phyloP scores from a whole-genome alignment of 176 grass and related monocot genomes.

The Avena sativa region DNA sequence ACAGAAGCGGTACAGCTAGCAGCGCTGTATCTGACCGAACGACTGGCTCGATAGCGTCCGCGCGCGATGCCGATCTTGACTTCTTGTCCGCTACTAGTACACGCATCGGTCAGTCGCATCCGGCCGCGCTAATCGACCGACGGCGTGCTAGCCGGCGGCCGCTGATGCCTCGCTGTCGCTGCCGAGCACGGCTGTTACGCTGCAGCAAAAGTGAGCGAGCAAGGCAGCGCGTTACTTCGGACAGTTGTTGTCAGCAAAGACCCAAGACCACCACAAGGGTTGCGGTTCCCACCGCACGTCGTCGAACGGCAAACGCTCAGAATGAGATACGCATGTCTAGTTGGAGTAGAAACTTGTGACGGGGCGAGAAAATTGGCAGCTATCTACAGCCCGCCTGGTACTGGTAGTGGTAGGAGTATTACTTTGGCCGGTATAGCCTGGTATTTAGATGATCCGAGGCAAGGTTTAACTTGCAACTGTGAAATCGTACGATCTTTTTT shows the following conservation, averaged over 20 bases:
- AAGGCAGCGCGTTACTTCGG: not conserved
- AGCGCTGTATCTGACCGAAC: slow-evolving; percentile 6
- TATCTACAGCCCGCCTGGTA: not conserved
- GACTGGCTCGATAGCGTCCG: slow-evolving; percentile 9
- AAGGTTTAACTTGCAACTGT: not conserved
- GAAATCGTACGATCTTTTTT: not conserved
- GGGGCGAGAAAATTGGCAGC: not conserved
- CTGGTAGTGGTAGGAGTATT: no score
- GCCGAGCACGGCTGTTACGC: no score
- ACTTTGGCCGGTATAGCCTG: no score
- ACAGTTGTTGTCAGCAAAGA: no score
- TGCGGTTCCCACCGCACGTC: no score
- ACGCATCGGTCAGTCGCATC: not conserved
- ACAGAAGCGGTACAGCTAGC: slow-evolving; percentile 8
- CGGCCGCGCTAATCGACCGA: not conserved
- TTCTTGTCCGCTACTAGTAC: not conserved
- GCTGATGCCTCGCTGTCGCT: no score
- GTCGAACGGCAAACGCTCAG: no score
- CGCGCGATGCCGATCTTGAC: slow-evolving; percentile 55
- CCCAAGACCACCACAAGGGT: no score
- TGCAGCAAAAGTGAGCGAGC: not conserved
- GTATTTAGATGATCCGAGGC: not conserved
- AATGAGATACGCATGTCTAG: not conserved
- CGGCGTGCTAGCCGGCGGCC: not conserved
- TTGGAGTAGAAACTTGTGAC: not conserved